Percentiles rank a stretch among this genome's conserved stretches.
Evolutionary conservation across 805 yeast genomes (phyloP).

Genomic region (Candida dajiaensis): DNA sequence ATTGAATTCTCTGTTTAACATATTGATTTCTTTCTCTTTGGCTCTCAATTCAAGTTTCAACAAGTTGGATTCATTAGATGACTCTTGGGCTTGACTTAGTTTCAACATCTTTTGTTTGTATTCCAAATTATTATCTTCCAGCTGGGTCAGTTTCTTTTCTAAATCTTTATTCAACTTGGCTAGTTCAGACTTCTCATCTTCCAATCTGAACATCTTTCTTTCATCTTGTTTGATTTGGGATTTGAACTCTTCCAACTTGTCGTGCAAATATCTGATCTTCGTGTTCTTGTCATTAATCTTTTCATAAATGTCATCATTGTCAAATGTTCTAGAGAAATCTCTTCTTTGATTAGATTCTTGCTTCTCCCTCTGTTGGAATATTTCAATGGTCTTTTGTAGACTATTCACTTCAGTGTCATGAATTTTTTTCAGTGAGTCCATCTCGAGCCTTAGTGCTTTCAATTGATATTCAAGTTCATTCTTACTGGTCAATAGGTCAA

Average conservation of each 20-base stretch:
- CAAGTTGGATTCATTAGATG: conserved; percentile 5
- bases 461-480: conserved; percentile 33
- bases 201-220: conserved; percentile 24
- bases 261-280: conserved; percentile 19
- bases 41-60: conserved; percentile 11
- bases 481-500: conserved; percentile 31
- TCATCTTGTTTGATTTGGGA: conserved; percentile 26
- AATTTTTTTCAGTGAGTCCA: conserved; percentile 30
- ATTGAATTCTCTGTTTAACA: conserved; percentile 22
- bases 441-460: conserved; percentile 32
- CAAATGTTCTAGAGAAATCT: neutral
- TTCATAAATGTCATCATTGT: conserved; percentile 22
- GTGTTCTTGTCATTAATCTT: conserved; percentile 21
- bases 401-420: conserved; percentile 31
- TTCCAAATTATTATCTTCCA: conserved; percentile 28
- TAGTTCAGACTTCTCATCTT: conserved; percentile 26
- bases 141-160: conserved; percentile 24
- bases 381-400: conserved; percentile 24
- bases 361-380: conserved; percentile 1
- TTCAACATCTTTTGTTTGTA: conserved; percentile 19
- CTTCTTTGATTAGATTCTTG: neutral
- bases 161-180: conserved; percentile 28
- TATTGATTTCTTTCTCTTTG: conserved; percentile 13
- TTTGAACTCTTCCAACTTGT: conserved; percentile 19
- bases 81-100: conserved; percentile 5